These are phyloP conservation scores for Thymus mandschuricus DNA, from an alignment of 257 asterid species.

Conservation along the genomic window DNA sequence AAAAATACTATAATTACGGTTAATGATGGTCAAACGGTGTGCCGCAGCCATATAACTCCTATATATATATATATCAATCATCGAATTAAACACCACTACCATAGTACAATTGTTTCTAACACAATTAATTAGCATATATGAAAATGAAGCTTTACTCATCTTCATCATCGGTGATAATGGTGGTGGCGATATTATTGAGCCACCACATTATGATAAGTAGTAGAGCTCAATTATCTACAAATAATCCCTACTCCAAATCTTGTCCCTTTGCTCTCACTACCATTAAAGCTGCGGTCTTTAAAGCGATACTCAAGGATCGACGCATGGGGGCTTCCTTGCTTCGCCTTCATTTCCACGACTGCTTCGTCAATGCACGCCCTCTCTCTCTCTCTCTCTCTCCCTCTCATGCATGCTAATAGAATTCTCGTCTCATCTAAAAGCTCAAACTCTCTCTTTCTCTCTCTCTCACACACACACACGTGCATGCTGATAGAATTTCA, in stretches of 20 bases:
- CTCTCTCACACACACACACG: too few relatives aligned
- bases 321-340: slow-evolving; percentile 74
- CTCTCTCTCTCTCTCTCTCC: slow-evolving; percentile 27
- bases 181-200: slow-evolving; percentile 7
- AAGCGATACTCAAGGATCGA: slow-evolving; percentile 50
- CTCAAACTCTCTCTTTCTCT: too few relatives aligned
- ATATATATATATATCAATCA: not conserved
- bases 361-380: slow-evolving; percentile 65
- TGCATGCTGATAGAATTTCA: too few relatives aligned
- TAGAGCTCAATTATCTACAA: slow-evolving; percentile 36
- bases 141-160: not conserved
- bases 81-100: not conserved
- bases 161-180: not conserved
- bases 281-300: slow-evolving; percentile 39
- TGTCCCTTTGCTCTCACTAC: slow-evolving; percentile 60
- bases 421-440: too few relatives aligned
- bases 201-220: slow-evolving; percentile 5
- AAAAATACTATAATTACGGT: not conserved
- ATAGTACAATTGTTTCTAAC: too few relatives aligned
- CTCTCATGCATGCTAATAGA: not conserved
- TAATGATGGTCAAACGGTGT: not conserved
- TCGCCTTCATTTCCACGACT: slow-evolving; percentile 76
- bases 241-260: slow-evolving; percentile 41
- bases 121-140: not conserved
- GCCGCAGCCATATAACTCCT: not conserved